Evolutionary conservation across 1,284 basidiomycete species (phyloP).

Genomic region (Malassezia brasiliensis): DNA sequence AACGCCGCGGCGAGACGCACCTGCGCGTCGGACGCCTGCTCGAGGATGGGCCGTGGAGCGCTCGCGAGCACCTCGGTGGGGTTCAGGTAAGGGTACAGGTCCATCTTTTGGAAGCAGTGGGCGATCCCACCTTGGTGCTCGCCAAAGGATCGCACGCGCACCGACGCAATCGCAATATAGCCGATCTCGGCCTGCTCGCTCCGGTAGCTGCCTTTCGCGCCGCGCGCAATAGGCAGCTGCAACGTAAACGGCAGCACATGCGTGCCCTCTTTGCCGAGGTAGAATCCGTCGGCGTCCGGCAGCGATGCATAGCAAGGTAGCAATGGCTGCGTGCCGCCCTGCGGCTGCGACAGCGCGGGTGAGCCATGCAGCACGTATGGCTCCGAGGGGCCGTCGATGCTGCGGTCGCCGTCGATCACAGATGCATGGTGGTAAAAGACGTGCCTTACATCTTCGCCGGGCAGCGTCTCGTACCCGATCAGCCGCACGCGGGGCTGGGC

Average conservation of each 20-base stretch:
- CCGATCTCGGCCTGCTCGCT: slow-evolving; percentile 60
- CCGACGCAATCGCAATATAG: slow-evolving; percentile 73
- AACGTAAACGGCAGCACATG: slow-evolving; percentile 72
- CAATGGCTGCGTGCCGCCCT: slow-evolving; percentile 52
- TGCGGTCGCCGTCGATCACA: slow-evolving; percentile 51
- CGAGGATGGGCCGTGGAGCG: slow-evolving; percentile 58
- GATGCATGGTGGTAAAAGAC: slow-evolving; percentile 75
- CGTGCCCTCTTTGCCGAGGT: slow-evolving; percentile 53
- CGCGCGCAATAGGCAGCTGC: slow-evolving; percentile 59
- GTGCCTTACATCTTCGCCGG: slow-evolving; percentile 59
- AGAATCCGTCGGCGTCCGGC: slow-evolving; percentile 63
- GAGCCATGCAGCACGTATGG: slow-evolving; percentile 43
- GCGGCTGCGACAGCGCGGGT: slow-evolving; percentile 39
- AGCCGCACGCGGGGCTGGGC: slow-evolving; percentile 72
- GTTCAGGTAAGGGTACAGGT: slow-evolving; percentile 70
- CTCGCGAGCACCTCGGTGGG: slow-evolving; percentile 60
- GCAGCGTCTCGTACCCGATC: slow-evolving; percentile 72
- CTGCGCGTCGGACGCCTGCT: slow-evolving; percentile 56
- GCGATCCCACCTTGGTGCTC: slow-evolving; percentile 56
- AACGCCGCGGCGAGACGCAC: slow-evolving; percentile 65
- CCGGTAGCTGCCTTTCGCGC: slow-evolving; percentile 63
- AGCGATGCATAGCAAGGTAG: slow-evolving; percentile 52
- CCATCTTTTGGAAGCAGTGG: slow-evolving; percentile 80
- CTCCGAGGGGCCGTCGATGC: slow-evolving; percentile 31
- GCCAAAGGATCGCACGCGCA: slow-evolving; percentile 66